Evolutionary conservation across 345 rosid genomes (phyloP), one percentile per base, ranked within the genome.

Genomic region (Gossypium australe): DNA sequence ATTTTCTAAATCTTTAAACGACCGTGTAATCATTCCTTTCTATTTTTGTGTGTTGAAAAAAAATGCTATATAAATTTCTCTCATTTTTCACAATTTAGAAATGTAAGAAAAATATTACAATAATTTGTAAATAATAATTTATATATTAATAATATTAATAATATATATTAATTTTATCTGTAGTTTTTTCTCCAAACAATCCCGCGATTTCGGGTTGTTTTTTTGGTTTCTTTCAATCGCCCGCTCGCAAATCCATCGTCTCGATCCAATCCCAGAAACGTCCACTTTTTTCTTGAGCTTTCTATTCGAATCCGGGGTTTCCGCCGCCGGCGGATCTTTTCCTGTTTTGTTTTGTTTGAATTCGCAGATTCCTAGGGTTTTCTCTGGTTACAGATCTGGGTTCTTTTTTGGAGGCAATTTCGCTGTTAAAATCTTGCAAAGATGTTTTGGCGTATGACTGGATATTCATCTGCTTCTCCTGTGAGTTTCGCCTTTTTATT

Each of bases 381-480:
- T 48, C 18, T 27, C 59, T 27, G 45, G 4, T 68, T 74, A 20
- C 76, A 84, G 90, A 87, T 81, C 89, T 83, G 85, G 80, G 70
- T 84, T 75, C 78, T 61, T 70, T 48, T 56, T 56, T 56, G 60
- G 73, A 43, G 59, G 77, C 74, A 76, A 60, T 74, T 83, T 75
- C 75, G 70, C 68, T 56, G 60, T 57, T 68, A 44, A 59, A 52
- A 73, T 76, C 16, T 60, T 55, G 78, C 47, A 72, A 87, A 84
- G 78, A 93, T 93, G 98, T 93, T 93, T 80, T 93, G 98, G 98
- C 97, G 95, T 58, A 93, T 93, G 95, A 85, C 97, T 8, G 97
- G 97, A 59, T 86, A 91, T 82, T 89, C 97, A 75, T 85, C 98
- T 67, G 91, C 97, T 17, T 93, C 98, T 78, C 94, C 95, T 77